Percentiles rank a stretch among this genome's conserved stretches.
phyloP scores from a whole-genome alignment of 306 rosid species.

The Malus orientalis region DNA sequence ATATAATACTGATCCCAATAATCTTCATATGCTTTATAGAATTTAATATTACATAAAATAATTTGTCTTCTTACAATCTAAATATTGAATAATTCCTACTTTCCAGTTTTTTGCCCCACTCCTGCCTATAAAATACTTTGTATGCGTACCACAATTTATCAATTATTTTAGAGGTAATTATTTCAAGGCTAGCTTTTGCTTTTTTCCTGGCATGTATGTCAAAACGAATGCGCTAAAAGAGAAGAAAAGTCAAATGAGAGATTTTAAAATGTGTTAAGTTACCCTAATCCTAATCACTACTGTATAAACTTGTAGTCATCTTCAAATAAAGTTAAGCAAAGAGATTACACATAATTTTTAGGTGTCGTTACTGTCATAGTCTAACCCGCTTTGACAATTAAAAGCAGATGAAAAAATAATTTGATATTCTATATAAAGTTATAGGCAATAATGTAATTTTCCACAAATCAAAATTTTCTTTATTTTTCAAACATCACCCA shows the following conservation, averaged over 20 bases:
- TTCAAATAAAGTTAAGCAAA: too few relatives aligned
- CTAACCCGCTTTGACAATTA: too few relatives aligned
- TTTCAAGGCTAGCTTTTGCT: conserved; percentile 29
- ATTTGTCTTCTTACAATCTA: conserved; percentile 31
- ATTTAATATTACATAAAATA: conserved; percentile 1
- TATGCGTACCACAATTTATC: background rate
- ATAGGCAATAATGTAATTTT: too few relatives aligned
- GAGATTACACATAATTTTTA: too few relatives aligned
- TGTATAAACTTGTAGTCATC: too few relatives aligned
- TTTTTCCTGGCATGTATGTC: conserved; percentile 23
- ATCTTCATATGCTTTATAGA: conserved; percentile 8
- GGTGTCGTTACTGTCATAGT: too few relatives aligned
- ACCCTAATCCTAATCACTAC: background rate
- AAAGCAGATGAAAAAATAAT: too few relatives aligned
- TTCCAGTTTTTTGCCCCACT: conserved; percentile 21
- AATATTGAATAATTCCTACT: conserved; percentile 24
- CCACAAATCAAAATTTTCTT: too few relatives aligned
- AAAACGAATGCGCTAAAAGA: conserved; percentile 20
- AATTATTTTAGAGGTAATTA: conserved; percentile 17
- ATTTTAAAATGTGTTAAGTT: background rate
- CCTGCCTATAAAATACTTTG: background rate
- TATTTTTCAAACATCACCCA: too few relatives aligned
- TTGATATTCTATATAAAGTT: too few relatives aligned
- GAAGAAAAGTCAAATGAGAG: conserved; percentile 40
- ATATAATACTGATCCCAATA: conserved; percentile 30